Conservation (phyloP, 257 asterid species). For the Anisodus tanguticus region DNA sequence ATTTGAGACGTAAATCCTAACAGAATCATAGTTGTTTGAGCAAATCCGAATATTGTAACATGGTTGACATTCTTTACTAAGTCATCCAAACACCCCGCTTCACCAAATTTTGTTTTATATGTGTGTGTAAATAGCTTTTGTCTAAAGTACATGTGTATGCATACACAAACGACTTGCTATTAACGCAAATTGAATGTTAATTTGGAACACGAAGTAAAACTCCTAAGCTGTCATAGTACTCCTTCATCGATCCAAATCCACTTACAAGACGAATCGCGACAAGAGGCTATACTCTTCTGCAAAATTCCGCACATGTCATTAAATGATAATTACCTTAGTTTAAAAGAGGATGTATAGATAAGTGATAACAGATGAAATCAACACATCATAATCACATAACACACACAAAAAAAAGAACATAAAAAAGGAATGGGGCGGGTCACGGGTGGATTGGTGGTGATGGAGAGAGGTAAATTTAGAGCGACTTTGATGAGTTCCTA, state of each 20-base stretch:
- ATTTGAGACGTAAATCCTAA: no score
- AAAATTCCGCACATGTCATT: not conserved
- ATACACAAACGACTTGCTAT: not conserved
- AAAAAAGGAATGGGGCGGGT: no score
- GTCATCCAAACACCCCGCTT: no score
- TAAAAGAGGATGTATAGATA: not conserved
- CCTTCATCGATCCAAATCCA: not conserved
- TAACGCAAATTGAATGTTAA: not conserved
- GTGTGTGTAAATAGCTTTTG: no score
- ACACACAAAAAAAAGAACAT: not conserved
- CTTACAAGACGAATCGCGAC: not conserved
- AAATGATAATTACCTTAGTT: not conserved
- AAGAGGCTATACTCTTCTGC: not conserved
- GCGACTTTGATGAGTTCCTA: no score
- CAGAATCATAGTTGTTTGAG: no score
- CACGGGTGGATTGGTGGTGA: not conserved
- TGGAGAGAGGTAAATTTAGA: no score
- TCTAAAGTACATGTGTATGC: not conserved
- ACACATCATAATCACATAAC: not conserved
- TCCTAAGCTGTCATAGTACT: not conserved
- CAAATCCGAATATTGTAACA: no score
- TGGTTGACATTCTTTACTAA: no score
- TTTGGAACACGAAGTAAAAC: not conserved
- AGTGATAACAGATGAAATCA: not conserved
- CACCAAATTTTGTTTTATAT: no score